These are phyloP conservation scores for Millerozyma miso DNA, from an alignment of 805 yeast species.

Conservation along the genomic window DNA sequence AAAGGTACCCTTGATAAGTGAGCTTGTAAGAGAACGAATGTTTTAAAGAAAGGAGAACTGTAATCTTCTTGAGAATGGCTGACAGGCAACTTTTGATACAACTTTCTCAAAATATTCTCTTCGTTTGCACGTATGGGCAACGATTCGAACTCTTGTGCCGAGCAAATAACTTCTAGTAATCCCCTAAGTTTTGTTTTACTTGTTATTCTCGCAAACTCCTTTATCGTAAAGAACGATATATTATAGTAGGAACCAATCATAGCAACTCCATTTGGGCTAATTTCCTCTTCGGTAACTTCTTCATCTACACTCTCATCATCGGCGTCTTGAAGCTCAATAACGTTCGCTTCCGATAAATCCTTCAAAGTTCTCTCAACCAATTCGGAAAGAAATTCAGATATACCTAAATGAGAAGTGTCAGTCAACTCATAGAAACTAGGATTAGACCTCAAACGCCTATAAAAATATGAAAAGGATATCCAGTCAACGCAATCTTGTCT, in stretches of 20 bases:
- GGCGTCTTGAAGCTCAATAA: slow-evolving; percentile 53
- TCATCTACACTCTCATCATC: slow-evolving; percentile 35
- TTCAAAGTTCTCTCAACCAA: slow-evolving; percentile 66
- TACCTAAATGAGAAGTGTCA: slow-evolving; percentile 58
- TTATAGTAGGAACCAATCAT: slow-evolving; percentile 72
- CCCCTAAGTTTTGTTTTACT: slow-evolving; percentile 55
- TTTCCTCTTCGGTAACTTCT: slow-evolving; percentile 31
- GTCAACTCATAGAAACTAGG: slow-evolving; percentile 86
- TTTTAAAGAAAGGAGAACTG: slow-evolving; percentile 59
- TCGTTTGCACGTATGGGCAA: slow-evolving; percentile 65
- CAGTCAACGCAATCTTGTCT: slow-evolving; percentile 89
- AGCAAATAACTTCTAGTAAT: slow-evolving; percentile 59
- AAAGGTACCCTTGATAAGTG: slow-evolving; percentile 66
- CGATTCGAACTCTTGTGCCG: slow-evolving; percentile 67
- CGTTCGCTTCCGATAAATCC: slow-evolving; percentile 56
- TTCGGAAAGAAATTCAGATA: slow-evolving; percentile 82
- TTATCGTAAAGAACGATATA: slow-evolving; percentile 63
- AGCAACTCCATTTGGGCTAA: slow-evolving; percentile 65
- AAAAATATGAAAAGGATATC: slow-evolving; percentile 80
- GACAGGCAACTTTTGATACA: slow-evolving; percentile 62
- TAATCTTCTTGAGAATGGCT: slow-evolving; percentile 40
- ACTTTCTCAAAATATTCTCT: slow-evolving; percentile 36
- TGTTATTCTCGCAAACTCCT: slow-evolving; percentile 51
- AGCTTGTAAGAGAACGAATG: slow-evolving; percentile 74
- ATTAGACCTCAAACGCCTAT: slow-evolving; percentile 72